Conservation (phyloP, 2,329 filamentous ascomycete species). For the Madurella fahalii region DNA sequence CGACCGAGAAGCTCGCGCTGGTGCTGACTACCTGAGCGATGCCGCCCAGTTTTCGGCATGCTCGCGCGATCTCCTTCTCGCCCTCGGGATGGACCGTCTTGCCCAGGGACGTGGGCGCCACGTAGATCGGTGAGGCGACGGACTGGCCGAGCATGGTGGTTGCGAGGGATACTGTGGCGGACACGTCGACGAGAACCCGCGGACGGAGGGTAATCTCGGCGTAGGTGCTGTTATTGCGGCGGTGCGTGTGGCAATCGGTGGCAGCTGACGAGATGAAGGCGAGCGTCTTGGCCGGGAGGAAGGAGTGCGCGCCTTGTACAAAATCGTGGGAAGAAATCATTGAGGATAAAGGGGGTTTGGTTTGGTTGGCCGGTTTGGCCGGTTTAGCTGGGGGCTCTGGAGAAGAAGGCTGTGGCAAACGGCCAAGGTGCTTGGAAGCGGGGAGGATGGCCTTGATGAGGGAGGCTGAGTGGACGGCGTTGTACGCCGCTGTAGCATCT, state of each 20-base stretch:
- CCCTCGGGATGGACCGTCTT: slow-evolving; percentile 60
- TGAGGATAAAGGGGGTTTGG: slow-evolving; percentile 50
- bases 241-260: slow-evolving; percentile 56
- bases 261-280: slow-evolving; percentile 65
- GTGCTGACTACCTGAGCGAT: slow-evolving; percentile 60
- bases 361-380: slow-evolving; percentile 59
- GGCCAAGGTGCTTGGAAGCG: slow-evolving; percentile 3
- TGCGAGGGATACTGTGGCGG: slow-evolving; percentile 40
- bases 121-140: slow-evolving; percentile 56
- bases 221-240: slow-evolving; percentile 52
- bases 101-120: slow-evolving; percentile 61
- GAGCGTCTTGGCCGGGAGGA: slow-evolving; percentile 61
- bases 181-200: slow-evolving; percentile 54
- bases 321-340: slow-evolving; percentile 79
- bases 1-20: slow-evolving; percentile 55
- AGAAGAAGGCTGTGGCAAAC: slow-evolving; percentile 40
- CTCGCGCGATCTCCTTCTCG: slow-evolving; percentile 55
- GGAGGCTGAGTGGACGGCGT: slow-evolving; percentile 8
- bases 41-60: slow-evolving; percentile 42
- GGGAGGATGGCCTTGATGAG: slow-evolving; percentile 8
- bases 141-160: slow-evolving; percentile 53
- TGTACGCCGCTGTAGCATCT: slow-evolving; percentile 51
- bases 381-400: slow-evolving; percentile 53
- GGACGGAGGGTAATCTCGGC: slow-evolving; percentile 56
- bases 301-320: slow-evolving; percentile 51